These are phyloP conservation scores for Thermomyces lanuginosus DNA, from an alignment of 2,329 filamentous ascomycete species.

Conservation along the genomic window DNA sequence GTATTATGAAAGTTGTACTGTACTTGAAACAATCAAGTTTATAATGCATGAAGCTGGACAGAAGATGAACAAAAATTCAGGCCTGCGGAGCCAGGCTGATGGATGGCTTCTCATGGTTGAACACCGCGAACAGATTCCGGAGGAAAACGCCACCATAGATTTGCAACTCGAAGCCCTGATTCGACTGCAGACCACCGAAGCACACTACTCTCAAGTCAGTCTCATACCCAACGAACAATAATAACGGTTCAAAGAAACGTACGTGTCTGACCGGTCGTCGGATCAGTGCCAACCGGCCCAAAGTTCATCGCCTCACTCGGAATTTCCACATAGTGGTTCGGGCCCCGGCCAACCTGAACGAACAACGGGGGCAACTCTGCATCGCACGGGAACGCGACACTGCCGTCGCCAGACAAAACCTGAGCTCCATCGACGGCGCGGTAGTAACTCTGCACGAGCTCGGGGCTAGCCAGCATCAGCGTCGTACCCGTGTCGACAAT, in stretches of 20 bases:
- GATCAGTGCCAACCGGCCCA: slow-evolving; percentile 32
- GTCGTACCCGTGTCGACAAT: slow-evolving; percentile 56
- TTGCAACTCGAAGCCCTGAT: slow-evolving; percentile 37
- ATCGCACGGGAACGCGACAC: slow-evolving; percentile 44
- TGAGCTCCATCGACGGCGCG: slow-evolving; percentile 34
- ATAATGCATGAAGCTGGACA: too few relatives aligned
- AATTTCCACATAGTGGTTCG: slow-evolving; percentile 35
- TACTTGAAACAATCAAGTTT: too few relatives aligned
- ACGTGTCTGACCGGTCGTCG: slow-evolving; percentile 23
- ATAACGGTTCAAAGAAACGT: slow-evolving; percentile 10
- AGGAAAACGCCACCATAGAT: slow-evolving; percentile 47
- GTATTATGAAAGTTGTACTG: too few relatives aligned
- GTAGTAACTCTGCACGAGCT: slow-evolving; percentile 46
- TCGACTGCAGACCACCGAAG: slow-evolving; percentile 44
- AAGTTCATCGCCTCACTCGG: slow-evolving; percentile 42
- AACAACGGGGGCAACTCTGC: slow-evolving; percentile 37
- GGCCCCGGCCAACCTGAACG: slow-evolving; percentile 38
- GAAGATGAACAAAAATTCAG: too few relatives aligned
- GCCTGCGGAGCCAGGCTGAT: slow-evolving; percentile 36
- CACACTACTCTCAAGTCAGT: slow-evolving; percentile 30
- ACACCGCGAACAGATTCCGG: slow-evolving; percentile 45
- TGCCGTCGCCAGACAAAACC: slow-evolving; percentile 28
- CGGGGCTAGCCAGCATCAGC: slow-evolving; percentile 43
- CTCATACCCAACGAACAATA: slow-evolving; percentile 2
- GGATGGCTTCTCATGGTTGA: slow-evolving; percentile 33